A percentile compares a stretch with the other conserved stretches of the same genome.
Evolutionary conservation across 768 basidiomycete genomes (phyloP).

Genomic region (Lentinula sp.): DNA sequence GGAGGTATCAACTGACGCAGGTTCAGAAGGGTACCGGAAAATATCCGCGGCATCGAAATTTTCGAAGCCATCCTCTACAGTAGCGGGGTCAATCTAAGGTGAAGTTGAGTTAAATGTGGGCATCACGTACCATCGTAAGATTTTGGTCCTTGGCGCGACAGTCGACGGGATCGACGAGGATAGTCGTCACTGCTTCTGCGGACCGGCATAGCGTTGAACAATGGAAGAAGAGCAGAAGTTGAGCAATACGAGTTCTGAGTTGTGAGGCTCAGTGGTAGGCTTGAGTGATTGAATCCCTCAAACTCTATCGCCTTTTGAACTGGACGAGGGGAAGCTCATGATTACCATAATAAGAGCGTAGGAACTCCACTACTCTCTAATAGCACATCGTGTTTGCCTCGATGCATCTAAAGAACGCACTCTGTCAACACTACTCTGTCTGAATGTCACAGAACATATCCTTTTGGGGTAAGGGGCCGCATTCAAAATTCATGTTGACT

Average conservation of each 20-base stretch:
- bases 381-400: slow-evolving; percentile 34
- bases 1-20: not conserved
- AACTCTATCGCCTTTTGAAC: slow-evolving; percentile 18
- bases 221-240: not conserved
- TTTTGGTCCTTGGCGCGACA: slow-evolving; percentile 33
- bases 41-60: not conserved
- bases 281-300: not conserved
- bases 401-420: slow-evolving; percentile 16
- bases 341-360: slow-evolving; percentile 8
- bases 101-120: slow-evolving; percentile 4
- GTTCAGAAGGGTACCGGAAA: not conserved
- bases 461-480: not conserved
- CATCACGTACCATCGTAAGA: slow-evolving; percentile 21
- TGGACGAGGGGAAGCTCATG: slow-evolving; percentile 6
- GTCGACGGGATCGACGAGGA: slow-evolving; percentile 35
- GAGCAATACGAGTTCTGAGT: slow-evolving; percentile 10
- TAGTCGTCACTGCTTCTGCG: slow-evolving; percentile 8
- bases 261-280: not conserved
- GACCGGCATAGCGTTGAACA: slow-evolving; percentile 9
- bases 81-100: not conserved
- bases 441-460: slow-evolving; percentile 2
- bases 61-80: slow-evolving; percentile 1
- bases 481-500: not conserved
- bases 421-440: not conserved
- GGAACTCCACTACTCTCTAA: slow-evolving; percentile 23